A percentile compares a stretch with the other conserved stretches of the same genome.
Evolutionary conservation across 176 grass and related monocot genomes (phyloP).

Genomic region (Carex parvula): DNA sequence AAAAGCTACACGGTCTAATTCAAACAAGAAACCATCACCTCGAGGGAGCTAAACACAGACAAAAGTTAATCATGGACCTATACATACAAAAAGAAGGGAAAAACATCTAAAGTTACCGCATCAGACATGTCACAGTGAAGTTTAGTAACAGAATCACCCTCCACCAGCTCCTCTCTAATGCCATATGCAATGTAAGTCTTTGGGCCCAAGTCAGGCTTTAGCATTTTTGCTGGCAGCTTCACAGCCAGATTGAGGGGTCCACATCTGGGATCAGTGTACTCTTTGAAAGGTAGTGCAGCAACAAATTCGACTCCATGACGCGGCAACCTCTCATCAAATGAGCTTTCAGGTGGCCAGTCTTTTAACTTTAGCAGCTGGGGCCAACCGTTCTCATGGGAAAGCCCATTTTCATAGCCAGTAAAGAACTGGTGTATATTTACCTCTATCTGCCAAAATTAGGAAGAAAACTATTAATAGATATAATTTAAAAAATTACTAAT

Average conservation of each 20-base stretch:
- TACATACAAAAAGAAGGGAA: too few relatives aligned
- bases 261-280: conserved; percentile 57
- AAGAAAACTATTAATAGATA: not conserved
- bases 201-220: conserved; percentile 74
- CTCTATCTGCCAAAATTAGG: conserved; percentile 35
- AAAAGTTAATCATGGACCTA: too few relatives aligned
- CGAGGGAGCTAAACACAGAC: not conserved
- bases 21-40: not conserved
- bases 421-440: conserved; percentile 70
- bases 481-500: not conserved
- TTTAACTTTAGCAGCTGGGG: conserved; percentile 77
- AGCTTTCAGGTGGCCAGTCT: conserved; percentile 69
- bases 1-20: not conserved
- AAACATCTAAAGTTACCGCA: conserved; percentile 42
- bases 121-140: conserved; percentile 93
- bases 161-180: conserved; percentile 56
- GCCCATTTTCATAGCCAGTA: conserved; percentile 50
- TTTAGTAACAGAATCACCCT: conserved; percentile 92
- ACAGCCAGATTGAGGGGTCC: conserved; percentile 76
- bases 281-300: conserved; percentile 71
- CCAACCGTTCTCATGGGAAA: conserved; percentile 21
- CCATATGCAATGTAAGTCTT: conserved; percentile 95
- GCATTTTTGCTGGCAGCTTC: conserved; percentile 32
- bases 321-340: conserved; percentile 65
- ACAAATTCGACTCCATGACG: conserved; percentile 65